Conservation (phyloP, 345 rosid genomes). For the Trapa incisa region DNA sequence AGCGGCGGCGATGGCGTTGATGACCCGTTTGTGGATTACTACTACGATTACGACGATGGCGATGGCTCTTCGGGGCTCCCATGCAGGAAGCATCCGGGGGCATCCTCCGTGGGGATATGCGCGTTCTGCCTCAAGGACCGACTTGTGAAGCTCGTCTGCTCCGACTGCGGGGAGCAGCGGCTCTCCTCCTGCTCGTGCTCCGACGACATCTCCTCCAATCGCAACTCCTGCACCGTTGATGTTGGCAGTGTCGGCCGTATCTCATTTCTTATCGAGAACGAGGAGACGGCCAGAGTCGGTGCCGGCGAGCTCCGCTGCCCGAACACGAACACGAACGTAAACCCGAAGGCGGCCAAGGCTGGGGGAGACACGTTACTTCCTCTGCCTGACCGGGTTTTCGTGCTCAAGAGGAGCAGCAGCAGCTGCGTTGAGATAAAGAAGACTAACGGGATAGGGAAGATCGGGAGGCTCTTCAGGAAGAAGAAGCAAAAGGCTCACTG, state of each 20-base stretch:
- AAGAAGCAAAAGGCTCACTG: conserved; percentile 20
- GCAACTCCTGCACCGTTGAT: conserved; percentile 40
- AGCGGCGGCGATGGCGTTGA: conserved; percentile 11
- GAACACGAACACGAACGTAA: conserved; percentile 9
- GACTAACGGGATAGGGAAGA: conserved; percentile 59
- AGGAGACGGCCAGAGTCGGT: conserved; percentile 9
- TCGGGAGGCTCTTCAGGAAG: conserved; percentile 67
- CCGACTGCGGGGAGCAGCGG: conserved; percentile 90
- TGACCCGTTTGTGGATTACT: conserved; percentile 14
- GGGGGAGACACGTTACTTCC: conserved; percentile 6
- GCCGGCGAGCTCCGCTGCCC: background rate
- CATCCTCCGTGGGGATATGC: conserved; percentile 66
- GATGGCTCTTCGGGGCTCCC: conserved; percentile 45
- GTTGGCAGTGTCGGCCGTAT: conserved; percentile 65
- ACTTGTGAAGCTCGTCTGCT: conserved; percentile 62
- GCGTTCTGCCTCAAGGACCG: conserved; percentile 85
- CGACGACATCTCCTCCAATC: conserved; percentile 41
- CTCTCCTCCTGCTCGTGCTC: conserved; percentile 95
- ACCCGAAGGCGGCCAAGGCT: conserved; percentile 21
- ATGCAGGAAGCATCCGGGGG: conserved; percentile 75
- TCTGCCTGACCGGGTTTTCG: conserved; percentile 21
- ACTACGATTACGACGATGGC: conserved; percentile 6
- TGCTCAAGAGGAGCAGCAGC: conserved; percentile 74
- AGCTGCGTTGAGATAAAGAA: conserved; percentile 86
- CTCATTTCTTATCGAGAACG: conserved; percentile 74